A percentile compares a stretch with the other conserved stretches of the same genome.
Evolutionary conservation across 2,329 filamentous ascomycete genomes (phyloP).

Genomic region (Sodiomyces alkalinus): DNA sequence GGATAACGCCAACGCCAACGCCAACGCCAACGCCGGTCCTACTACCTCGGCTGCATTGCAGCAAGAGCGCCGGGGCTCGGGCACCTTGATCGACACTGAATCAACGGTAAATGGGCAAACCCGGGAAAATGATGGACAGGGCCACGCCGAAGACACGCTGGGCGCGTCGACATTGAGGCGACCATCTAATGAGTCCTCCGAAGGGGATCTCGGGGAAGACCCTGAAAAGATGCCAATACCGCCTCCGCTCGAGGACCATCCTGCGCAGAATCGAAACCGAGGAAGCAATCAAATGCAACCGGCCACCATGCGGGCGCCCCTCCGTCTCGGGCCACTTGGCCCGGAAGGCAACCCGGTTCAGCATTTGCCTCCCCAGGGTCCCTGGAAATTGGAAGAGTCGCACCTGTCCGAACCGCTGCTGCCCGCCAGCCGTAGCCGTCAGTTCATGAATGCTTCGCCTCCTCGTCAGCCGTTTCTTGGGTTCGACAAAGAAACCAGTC

Average conservation of each 20-base stretch:
- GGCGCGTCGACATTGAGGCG: slow-evolving; percentile 1
- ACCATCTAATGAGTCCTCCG: neutral
- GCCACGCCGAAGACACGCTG: neutral
- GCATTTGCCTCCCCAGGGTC: slow-evolving; percentile 24
- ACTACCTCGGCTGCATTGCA: no score
- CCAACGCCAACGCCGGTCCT: neutral
- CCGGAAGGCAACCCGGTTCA: slow-evolving; percentile 20
- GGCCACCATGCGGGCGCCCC: slow-evolving; percentile 12
- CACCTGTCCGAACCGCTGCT: slow-evolving; percentile 35
- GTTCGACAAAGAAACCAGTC: slow-evolving; percentile 37
- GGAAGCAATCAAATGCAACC: slow-evolving; percentile 2
- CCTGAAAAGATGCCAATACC: slow-evolving; percentile 1
- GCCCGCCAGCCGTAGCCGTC: slow-evolving; percentile 6
- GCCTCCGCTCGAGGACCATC: neutral
- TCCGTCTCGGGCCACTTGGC: neutral
- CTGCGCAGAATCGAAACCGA: slow-evolving; percentile 1
- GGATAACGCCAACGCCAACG: neutral
- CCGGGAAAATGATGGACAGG: no score
- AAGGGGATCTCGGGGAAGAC: slow-evolving; percentile 1
- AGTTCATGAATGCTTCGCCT: slow-evolving; percentile 9
- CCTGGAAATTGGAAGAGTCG: slow-evolving; percentile 41
- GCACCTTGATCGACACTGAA: no score
- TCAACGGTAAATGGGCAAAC: no score
- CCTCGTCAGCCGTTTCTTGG: slow-evolving; percentile 22
- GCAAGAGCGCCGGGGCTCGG: neutral